Conservation (phyloP, 768 basidiomycete genomes). For the Podaxis rugospora region DNA sequence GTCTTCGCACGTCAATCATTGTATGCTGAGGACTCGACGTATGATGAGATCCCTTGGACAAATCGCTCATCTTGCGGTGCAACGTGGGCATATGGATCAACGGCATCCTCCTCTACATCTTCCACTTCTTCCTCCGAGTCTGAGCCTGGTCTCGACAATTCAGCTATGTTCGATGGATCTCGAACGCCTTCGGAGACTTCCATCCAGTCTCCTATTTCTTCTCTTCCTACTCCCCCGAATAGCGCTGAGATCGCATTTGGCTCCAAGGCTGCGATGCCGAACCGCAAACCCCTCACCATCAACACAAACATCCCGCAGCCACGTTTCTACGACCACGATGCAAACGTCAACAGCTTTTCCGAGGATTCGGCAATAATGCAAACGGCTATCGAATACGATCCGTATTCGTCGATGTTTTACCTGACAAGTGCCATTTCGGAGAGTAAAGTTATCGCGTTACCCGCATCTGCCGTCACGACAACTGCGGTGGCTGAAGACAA, state of each 20-base stretch:
- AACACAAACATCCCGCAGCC: slow-evolving; percentile 48
- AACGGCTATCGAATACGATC: slow-evolving; percentile 67
- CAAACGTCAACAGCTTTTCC: slow-evolving; percentile 38
- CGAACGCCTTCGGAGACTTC: slow-evolving; percentile 41
- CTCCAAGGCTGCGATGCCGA: slow-evolving; percentile 27
- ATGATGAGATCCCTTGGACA: slow-evolving; percentile 33
- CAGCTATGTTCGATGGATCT: slow-evolving; percentile 41
- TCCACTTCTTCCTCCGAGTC: slow-evolving; percentile 9
- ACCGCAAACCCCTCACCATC: slow-evolving; percentile 43
- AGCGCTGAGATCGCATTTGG: slow-evolving; percentile 39
- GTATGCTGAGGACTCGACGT: slow-evolving; percentile 32
- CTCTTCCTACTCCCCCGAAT: slow-evolving; percentile 58
- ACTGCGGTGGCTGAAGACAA: slow-evolving; percentile 42
- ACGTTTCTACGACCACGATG: slow-evolving; percentile 42
- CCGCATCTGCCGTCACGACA: slow-evolving; percentile 31
- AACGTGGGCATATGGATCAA: slow-evolving; percentile 52
- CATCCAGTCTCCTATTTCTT: slow-evolving; percentile 46
- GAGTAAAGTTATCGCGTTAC: slow-evolving; percentile 32
- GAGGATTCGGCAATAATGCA: slow-evolving; percentile 66
- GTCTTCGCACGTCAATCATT: slow-evolving; percentile 36
- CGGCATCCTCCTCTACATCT: slow-evolving; percentile 32
- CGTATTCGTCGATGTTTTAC: slow-evolving; percentile 55
- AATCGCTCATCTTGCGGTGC: slow-evolving; percentile 43
- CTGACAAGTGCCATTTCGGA: slow-evolving; percentile 40
- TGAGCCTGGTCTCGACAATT: slow-evolving; percentile 24